These are phyloP conservation scores for Tuber microsphaerosporum DNA, from an alignment of 495 filamentous ascomycete species.

Conservation along the genomic window DNA sequence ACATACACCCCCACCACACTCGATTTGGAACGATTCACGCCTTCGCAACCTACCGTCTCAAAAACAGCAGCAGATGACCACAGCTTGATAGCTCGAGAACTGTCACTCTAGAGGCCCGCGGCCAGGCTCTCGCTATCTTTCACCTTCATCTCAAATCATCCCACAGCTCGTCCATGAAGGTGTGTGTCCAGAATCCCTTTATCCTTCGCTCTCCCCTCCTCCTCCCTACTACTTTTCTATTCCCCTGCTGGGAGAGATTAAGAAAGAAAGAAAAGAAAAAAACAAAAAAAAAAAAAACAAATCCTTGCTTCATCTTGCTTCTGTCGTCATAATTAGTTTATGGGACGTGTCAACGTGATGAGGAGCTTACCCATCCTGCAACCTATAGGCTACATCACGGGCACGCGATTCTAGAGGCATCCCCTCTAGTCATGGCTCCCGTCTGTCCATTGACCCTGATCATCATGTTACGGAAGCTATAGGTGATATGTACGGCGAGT, in stretches of 20 bases:
- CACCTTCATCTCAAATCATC: conserved; percentile 22
- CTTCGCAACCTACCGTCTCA: conserved; percentile 9
- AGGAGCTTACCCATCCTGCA: conserved; percentile 26
- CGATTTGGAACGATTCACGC: not conserved
- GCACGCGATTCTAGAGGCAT: conserved; percentile 52
- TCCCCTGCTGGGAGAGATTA: not conserved
- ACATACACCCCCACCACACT: conserved; percentile 4
- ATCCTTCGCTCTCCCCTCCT: conserved; percentile 14
- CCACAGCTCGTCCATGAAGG: conserved; percentile 41
- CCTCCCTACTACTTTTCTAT: conserved; percentile 12
- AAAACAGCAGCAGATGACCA: conserved; percentile 37
- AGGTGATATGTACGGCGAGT: conserved; percentile 85
- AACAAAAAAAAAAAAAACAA: too few species aligned
- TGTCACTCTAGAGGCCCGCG: conserved; percentile 36
- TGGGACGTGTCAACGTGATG: conserved; percentile 13
- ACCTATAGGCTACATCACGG: conserved; percentile 50
- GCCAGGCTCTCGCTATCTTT: conserved; percentile 29
- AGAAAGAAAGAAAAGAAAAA: not conserved
- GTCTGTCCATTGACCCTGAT: conserved; percentile 67
- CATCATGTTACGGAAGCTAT: conserved; percentile 99
- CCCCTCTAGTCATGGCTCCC: conserved; percentile 56
- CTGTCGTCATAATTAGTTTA: conserved; percentile 17
- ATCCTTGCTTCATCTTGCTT: conserved; percentile 15
- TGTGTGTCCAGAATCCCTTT: conserved; percentile 24
- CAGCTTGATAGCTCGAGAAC: conserved; percentile 32